Base-by-base conservation (phyloP, 345 rosid species). In the Punica granatum region DNA sequence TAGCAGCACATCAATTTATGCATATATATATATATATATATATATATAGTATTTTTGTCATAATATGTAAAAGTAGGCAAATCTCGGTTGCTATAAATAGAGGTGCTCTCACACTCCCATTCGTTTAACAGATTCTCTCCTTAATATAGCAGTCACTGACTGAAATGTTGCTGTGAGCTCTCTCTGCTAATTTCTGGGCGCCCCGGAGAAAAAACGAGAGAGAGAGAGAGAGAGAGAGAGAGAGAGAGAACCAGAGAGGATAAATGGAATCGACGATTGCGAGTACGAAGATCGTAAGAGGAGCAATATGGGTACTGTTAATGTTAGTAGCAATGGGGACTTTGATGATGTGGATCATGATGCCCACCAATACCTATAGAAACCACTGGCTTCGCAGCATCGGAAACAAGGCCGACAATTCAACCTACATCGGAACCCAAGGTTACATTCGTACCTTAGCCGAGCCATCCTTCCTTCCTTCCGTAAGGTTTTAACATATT, bases 261-360 rank as follows among this genome's bases (percentile, higher is more conserved):
- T 3, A 18, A 10, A 14, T 43, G 68, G 68, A 44, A 56, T 15
- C 26, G 21, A 49, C 19, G 54, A 21, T n/a, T n/a, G n/a, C 18
- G 16, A 30, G 25, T 68, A 43, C 3, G 49, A 59, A 35, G 15
- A 46, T 26, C 7, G 64, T 77, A 7, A 70, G 78, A 70, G 56
- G 78, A 64, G 75, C 39, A 31, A 83, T 81, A 33, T 78, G 72
- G 85, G 34, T 80, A n/a, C 37, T 88, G 58, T 19, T 74, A 13
- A 65, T 69, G 67, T 63, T 72, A 26, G 68, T 83, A 12, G 76
- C 77, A 68, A 60, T 83, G 33, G 96, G 92, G 18, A 79, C 67
- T 65, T 64, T 87, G 60, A 48, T 88, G 83, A 63, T 90, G 60
- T 90, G 92, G 97, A 73, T 84, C 69, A 69, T 90, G 87, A 70